Evolutionary conservation across 2,329 filamentous ascomycete species (phyloP).

Genomic region (Colletotrichum sp.): DNA sequence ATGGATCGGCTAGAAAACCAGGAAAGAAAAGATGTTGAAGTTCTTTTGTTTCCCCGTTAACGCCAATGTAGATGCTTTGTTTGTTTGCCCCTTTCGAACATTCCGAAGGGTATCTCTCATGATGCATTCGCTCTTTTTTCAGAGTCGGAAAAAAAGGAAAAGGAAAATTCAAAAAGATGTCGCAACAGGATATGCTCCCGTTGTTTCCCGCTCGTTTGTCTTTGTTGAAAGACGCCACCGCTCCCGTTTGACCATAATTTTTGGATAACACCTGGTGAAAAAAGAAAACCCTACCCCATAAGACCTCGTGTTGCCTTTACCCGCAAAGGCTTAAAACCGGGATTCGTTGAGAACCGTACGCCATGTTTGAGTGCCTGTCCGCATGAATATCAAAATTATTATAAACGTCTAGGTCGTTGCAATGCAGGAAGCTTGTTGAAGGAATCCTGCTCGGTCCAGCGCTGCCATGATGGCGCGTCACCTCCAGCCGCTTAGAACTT

Average conservation of each 20-base stretch:
- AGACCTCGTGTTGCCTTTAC: constrained; percentile 20
- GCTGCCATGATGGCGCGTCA: not conserved
- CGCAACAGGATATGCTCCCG: constrained; percentile 25
- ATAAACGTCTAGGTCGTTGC: constrained; percentile 26
- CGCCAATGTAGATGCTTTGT: constrained; percentile 33
- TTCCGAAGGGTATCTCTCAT: constrained; percentile 40
- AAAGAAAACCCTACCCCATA: constrained; percentile 7
- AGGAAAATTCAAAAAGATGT: not conserved
- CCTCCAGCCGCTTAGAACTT: constrained; percentile 72
- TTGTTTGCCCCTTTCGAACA: constrained; percentile 21
- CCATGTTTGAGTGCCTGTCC: constrained; percentile 23
- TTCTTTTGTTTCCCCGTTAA: constrained; percentile 51
- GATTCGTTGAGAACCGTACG: constrained; percentile 27
- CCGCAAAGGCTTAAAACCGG: constrained; percentile 22
- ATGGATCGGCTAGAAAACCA: constrained; percentile 43
- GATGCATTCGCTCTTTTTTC: constrained; percentile 35
- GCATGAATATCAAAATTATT: constrained; percentile 19
- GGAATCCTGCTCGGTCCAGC: constrained; percentile 17
- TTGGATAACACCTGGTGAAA: constrained; percentile 4
- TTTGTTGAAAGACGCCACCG: constrained; percentile 54
- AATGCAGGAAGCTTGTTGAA: constrained; percentile 25
- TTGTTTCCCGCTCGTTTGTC: constrained; percentile 33
- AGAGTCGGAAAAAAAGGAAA: not conserved
- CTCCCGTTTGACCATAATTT: constrained; percentile 24
- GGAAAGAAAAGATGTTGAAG: constrained; percentile 53